Conservation (phyloP, 805 yeast genomes). For the Starmerella bombi region DNA sequence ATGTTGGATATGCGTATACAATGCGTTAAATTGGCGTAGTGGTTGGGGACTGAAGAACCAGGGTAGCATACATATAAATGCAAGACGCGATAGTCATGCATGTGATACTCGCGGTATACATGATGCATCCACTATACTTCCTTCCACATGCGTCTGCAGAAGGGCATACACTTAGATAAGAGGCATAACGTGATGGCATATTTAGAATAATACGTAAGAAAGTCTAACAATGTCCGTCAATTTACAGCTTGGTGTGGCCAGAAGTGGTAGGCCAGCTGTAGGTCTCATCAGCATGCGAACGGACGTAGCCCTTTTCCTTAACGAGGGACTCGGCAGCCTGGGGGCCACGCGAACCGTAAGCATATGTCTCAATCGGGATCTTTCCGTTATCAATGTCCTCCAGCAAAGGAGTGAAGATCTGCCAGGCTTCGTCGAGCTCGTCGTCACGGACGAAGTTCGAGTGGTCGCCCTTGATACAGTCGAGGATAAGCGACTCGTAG, state of each 20-base stretch:
- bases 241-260: conserved; percentile 8
- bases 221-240: no score
- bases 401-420: conserved; percentile 80
- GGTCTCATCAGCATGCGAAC: conserved; percentile 40
- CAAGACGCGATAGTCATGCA: no score
- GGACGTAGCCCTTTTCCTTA: conserved; percentile 57
- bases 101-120: no score
- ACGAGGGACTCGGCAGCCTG: conserved; percentile 46
- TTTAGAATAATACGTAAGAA: no score
- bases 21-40: no score
- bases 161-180: no score
- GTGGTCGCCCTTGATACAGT: conserved; percentile 82
- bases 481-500: conserved; percentile 88
- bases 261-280: conserved; percentile 70
- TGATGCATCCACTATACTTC: no score
- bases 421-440: conserved; percentile 90
- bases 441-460: conserved; percentile 97
- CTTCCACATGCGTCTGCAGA: no score
- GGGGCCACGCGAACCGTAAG: conserved; percentile 92
- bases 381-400: conserved; percentile 60
- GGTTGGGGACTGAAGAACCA: no score
- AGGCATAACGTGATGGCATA: no score
- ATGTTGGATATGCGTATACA: no score
- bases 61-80: no score
- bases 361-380: conserved; percentile 47